These are phyloP conservation scores for Scytalidium sp. DNA, from an alignment of 2,329 filamentous ascomycete species.

Conservation along the genomic window DNA sequence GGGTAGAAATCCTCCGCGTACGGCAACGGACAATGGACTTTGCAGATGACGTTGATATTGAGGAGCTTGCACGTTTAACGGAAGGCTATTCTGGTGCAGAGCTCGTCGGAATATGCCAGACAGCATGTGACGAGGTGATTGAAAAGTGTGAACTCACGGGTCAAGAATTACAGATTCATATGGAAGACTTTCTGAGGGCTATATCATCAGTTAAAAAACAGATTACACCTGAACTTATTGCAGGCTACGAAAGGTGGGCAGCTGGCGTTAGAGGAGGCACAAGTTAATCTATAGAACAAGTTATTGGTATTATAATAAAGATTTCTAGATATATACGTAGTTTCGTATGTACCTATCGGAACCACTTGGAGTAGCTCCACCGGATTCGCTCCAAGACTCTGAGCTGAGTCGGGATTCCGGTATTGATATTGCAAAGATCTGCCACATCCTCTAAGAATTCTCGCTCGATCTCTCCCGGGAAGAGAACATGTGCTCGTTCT, in stretches of 20 bases:
- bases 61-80: conserved; percentile 58
- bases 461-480: conserved; percentile 72
- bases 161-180: conserved; percentile 35
- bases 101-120: conserved; percentile 59
- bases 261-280: conserved; percentile 16
- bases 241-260: conserved; percentile 56
- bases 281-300: neutral
- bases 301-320: neutral
- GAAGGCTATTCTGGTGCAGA: conserved; percentile 87
- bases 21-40: conserved; percentile 61
- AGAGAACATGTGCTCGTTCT: conserved; percentile 60
- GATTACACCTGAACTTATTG: conserved; percentile 57
- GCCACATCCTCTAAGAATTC: conserved; percentile 88
- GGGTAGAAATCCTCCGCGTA: conserved; percentile 72
- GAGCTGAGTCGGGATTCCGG: conserved; percentile 73
- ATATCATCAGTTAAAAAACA: conserved; percentile 48
- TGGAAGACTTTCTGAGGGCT: conserved; percentile 43
- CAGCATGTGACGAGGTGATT: conserved; percentile 47
- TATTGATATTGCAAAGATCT: conserved; percentile 77
- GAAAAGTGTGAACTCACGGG: conserved; percentile 43
- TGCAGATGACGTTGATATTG: conserved; percentile 61
- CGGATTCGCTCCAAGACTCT: conserved; percentile 79
- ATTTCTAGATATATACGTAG: neutral
- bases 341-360: conserved; percentile 30
- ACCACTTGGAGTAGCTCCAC: conserved; percentile 86